These are phyloP conservation scores for Gigaspora rosea DNA, from an alignment of 192 early-diverging fungal species.

Conservation along the genomic window DNA sequence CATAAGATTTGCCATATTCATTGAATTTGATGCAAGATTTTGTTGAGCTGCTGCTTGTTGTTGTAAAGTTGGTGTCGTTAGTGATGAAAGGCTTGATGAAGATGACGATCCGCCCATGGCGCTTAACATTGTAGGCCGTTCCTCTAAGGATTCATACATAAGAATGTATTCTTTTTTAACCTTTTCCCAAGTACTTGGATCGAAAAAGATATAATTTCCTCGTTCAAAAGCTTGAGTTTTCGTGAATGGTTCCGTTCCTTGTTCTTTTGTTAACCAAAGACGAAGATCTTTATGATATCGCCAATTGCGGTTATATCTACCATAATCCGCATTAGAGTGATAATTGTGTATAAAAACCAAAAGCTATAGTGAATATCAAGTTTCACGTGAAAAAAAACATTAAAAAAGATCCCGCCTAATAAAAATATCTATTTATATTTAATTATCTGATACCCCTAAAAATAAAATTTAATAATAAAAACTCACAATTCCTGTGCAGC, in stretches of 20 bases:
- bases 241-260: slow-evolving; percentile 49
- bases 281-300: slow-evolving; percentile 94
- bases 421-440: neutral
- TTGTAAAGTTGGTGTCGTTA: slow-evolving; percentile 16
- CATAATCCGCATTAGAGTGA: neutral
- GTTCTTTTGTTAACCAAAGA: slow-evolving; percentile 91
- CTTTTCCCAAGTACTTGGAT: slow-evolving; percentile 85
- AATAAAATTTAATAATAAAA: neutral
- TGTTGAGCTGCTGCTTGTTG: too few species aligned
- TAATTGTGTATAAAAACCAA: neutral
- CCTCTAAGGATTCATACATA: slow-evolving; percentile 88
- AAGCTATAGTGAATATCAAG: too few species aligned
- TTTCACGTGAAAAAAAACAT: too few species aligned
- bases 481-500: slow-evolving; percentile 89
- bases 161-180: slow-evolving; percentile 89
- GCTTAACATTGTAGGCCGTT: slow-evolving; percentile 37
- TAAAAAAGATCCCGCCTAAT: too few species aligned
- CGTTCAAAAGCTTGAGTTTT: slow-evolving; percentile 75
- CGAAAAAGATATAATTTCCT: slow-evolving; percentile 91
- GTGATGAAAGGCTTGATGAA: neutral
- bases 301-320: slow-evolving; percentile 84
- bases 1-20: too few species aligned
- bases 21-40: too few species aligned
- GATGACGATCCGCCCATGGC: neutral
- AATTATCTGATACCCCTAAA: neutral